Percentiles rank a stretch among this genome's conserved stretches.
phyloP scores from a whole-genome alignment of 768 basidiomycete species.

The Rhizopogon vulgaris region DNA sequence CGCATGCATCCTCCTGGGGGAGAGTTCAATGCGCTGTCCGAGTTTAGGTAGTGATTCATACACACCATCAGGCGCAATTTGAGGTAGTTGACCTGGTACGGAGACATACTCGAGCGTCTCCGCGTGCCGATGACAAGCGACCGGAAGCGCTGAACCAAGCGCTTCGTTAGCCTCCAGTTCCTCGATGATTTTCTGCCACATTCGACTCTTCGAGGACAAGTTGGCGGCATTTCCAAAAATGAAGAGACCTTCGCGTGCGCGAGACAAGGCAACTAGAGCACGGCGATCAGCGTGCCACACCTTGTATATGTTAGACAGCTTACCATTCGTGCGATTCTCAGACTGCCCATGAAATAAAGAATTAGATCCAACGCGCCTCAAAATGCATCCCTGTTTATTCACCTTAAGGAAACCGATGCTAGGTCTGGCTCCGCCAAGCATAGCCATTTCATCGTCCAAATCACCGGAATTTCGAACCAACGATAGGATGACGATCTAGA shows the following conservation, averaged over 20 bases:
- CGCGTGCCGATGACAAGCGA: slow-evolving; percentile 52
- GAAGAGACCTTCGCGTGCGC: slow-evolving; percentile 69
- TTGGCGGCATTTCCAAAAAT: slow-evolving; percentile 64
- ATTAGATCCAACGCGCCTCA: neutral
- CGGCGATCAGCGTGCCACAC: neutral
- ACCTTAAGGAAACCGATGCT: slow-evolving; percentile 75
- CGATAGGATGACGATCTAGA: slow-evolving; percentile 65
- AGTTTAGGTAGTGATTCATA: neutral
- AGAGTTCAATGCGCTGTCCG: neutral
- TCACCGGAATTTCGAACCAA: slow-evolving; percentile 67
- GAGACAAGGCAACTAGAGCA: slow-evolving; percentile 56
- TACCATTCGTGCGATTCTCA: slow-evolving; percentile 49
- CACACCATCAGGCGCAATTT: slow-evolving; percentile 52
- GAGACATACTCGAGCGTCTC: slow-evolving; percentile 35
- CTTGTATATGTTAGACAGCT: neutral
- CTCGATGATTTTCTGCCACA: slow-evolving; percentile 56
- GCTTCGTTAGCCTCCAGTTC: slow-evolving; percentile 43
- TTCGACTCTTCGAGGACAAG: slow-evolving; percentile 40
- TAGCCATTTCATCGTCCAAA: slow-evolving; percentile 27
- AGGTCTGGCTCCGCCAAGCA: slow-evolving; percentile 15
- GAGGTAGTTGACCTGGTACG: slow-evolving; percentile 44
- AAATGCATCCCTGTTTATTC: neutral
- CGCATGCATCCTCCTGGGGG: slow-evolving; percentile 53
- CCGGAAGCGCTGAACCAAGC: slow-evolving; percentile 49
- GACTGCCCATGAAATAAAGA: slow-evolving; percentile 32